Evolutionary conservation across 2,329 filamentous ascomycete species (phyloP).

Genomic region (Xylariaceae sp.): DNA sequence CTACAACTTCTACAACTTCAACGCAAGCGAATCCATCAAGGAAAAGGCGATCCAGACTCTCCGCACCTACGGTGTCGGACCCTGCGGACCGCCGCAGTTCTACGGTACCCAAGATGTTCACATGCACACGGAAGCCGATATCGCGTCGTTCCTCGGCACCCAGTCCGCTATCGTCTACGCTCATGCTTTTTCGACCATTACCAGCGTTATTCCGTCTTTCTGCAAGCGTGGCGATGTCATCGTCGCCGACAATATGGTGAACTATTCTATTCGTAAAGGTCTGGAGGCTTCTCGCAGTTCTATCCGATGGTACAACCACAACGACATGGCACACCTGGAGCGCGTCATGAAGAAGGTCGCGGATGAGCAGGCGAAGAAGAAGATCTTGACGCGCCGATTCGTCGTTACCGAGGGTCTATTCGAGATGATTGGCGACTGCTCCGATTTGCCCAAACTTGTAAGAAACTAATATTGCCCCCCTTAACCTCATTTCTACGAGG

Average conservation of each 20-base stretch:
- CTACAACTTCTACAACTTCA: constrained; percentile 97
- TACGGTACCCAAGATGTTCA: constrained; percentile 98
- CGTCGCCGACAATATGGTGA: constrained; percentile 87
- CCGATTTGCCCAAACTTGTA: constrained; percentile 79
- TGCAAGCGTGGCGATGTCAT: constrained; percentile 97
- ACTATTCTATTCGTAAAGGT: constrained; percentile 90
- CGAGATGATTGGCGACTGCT: constrained; percentile 80
- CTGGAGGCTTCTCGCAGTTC: constrained; percentile 88
- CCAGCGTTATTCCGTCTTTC: constrained; percentile 94
- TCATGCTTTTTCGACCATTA: constrained; percentile 92
- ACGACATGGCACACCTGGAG: constrained; percentile 91
- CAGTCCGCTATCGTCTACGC: constrained; percentile 91
- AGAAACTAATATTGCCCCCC: constrained; percentile 8
- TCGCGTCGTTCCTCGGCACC: constrained; percentile 82
- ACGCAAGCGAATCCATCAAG: constrained; percentile 84
- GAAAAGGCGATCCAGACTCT: constrained; percentile 93
- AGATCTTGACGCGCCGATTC: constrained; percentile 85
- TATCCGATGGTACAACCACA: constrained; percentile 91
- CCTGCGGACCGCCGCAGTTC: constrained; percentile 94
- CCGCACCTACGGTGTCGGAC: constrained; percentile 91
- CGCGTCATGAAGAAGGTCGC: constrained; percentile 76
- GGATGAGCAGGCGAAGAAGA: constrained; percentile 77
- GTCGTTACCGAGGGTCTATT: constrained; percentile 95
- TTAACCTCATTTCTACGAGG: constrained; percentile 26
- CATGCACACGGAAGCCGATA: constrained; percentile 92